Evolutionary conservation across 352 stramenopile species (phyloP), one percentile per base, ranked within the genome.

Genomic region (Globisporangium iwayamae): DNA sequence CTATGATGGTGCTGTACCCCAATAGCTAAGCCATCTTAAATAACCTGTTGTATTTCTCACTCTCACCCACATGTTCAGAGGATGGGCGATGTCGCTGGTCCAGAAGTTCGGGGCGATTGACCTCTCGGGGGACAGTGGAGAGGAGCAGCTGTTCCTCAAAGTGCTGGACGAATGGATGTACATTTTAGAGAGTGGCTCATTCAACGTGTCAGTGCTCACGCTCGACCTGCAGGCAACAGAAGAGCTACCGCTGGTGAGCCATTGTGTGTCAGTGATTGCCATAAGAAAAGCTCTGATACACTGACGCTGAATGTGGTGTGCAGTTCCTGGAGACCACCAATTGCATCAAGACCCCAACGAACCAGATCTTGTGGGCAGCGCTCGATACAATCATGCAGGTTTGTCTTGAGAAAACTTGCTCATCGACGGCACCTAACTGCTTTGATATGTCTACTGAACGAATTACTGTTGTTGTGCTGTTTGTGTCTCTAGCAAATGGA

Each of bases 131-230:
- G 77, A 88, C 43, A 72, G 68, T 45, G 79, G 57, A 0, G 58
- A 82, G 57, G 74, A 84, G 20, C 69, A 76, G 32, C 68, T 72
- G 38, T 83, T 91, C 43, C 68, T 93, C 38, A 75, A 78, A 43
- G 85, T 93, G 22, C 69, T 96, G 36, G 85, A 96, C 52, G 87
- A 96, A 62, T 94, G 87, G 84, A 91, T 93, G 83, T 96, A 85
- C 57, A 82, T 94, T 47, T 43, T 96, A 25, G 87, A 96, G 67
- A 93, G 77, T 43, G 70, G 73, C 66, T 77, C 74, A 9, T 96
- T 93, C 66, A 93, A 96, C 43, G 76, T 74, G 52, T 69, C 78
- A 2, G 68, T 93, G 38, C 65, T 93, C 18, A 81, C 69, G 34
- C 67, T 96, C 18, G 83, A 91, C 20, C 56, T 94, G n/a, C 73